These are phyloP conservation scores for Saccharomyces hybrid DNA, from an alignment of 1,139 yeast genomes.

Conservation along the genomic window DNA sequence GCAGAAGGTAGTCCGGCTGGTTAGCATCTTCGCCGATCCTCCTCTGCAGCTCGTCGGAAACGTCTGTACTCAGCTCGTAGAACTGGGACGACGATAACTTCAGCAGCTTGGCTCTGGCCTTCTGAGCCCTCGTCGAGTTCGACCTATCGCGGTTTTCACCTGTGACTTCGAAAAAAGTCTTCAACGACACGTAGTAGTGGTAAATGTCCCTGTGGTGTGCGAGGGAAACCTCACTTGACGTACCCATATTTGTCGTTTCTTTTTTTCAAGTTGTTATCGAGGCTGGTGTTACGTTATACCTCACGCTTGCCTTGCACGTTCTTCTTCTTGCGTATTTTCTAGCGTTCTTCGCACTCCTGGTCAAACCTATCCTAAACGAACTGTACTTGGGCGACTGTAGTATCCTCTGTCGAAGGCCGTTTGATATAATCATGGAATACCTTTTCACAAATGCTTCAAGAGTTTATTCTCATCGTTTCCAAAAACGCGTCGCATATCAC, in stretches of 20 bases:
- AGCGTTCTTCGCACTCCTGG: not conserved
- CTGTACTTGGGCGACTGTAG: not conserved
- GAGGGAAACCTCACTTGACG: not conserved
- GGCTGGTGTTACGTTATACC: not conserved
- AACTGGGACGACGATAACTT: slow-evolving; percentile 81
- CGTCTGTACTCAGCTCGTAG: slow-evolving; percentile 83
- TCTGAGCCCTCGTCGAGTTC: slow-evolving; percentile 51
- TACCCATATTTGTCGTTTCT: not conserved
- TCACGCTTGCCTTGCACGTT: not conserved
- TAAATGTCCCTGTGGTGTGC: slow-evolving; percentile 13
- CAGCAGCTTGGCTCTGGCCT: slow-evolving; percentile 78
- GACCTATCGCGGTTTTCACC: slow-evolving; percentile 24
- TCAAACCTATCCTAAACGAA: not conserved
- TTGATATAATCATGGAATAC: not conserved
- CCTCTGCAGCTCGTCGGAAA: slow-evolving; percentile 80
- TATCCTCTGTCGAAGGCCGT: not conserved
- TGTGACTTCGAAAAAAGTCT: slow-evolving; percentile 18
- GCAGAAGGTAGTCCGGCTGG: slow-evolving; percentile 58
- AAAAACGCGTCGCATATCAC: not conserved
- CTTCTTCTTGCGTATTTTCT: not conserved
- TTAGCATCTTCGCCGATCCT: slow-evolving; percentile 47
- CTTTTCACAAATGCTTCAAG: not conserved
- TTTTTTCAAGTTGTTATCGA: not conserved
- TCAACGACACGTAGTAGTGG: slow-evolving; percentile 16
- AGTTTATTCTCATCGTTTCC: slow-evolving; percentile 1